Evolutionary conservation across 1,139 yeast genomes (phyloP).

Genomic region (Yamadazyma triangularis): DNA sequence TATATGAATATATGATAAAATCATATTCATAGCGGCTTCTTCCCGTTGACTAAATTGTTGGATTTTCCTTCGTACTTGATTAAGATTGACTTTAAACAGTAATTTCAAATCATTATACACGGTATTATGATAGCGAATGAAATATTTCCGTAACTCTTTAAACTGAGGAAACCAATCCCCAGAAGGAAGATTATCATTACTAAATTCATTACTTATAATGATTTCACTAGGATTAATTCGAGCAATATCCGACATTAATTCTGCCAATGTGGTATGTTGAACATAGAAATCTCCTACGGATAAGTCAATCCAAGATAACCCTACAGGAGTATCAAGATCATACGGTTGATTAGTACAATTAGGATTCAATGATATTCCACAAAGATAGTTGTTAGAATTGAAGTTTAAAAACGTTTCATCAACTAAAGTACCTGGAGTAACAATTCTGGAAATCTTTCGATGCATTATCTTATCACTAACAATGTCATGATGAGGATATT

Average conservation of each 20-base stretch:
- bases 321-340: constrained; percentile 50
- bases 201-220: constrained; percentile 39
- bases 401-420: constrained; percentile 82
- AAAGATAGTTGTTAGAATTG: constrained; percentile 64
- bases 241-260: constrained; percentile 56
- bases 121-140: constrained; percentile 49
- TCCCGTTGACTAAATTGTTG: constrained; percentile 48
- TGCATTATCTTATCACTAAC: constrained; percentile 38
- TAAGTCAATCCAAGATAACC: constrained; percentile 85
- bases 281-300: constrained; percentile 76
- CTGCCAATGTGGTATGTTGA: constrained; percentile 53
- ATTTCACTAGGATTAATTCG: constrained; percentile 69
- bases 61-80: constrained; percentile 52
- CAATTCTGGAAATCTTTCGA: constrained; percentile 71
- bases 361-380: constrained; percentile 60
- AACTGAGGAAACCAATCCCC: constrained; percentile 52
- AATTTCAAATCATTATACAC: constrained; percentile 27
- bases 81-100: constrained; percentile 41
- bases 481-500: constrained; percentile 32
- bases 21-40: constrained; percentile 42
- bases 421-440: constrained; percentile 90
- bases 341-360: constrained; percentile 37
- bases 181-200: constrained; percentile 32
- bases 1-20: constrained; percentile 34
- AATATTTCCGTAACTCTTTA: constrained; percentile 57